Evolutionary conservation across 108 stramenopile species (phyloP), one percentile per base, ranked within the genome.

Genomic region (Cyclotella baltica): DNA sequence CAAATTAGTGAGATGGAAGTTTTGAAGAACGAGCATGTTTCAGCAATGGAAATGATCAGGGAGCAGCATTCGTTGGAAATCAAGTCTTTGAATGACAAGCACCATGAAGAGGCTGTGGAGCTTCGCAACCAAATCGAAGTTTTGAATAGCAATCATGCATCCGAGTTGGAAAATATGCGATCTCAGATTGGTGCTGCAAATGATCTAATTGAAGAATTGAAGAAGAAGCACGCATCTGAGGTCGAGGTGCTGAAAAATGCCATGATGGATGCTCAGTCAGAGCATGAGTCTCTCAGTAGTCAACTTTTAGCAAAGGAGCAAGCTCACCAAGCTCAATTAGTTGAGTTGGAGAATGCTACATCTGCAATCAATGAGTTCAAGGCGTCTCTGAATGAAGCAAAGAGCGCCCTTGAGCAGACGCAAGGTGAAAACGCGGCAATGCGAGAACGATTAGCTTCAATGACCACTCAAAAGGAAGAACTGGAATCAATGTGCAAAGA

Each of bases 101-200:
- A n/a, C n/a, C n/a, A n/a, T n/a, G n/a, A n/a, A n/a, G n/a, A n/a
- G n/a, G n/a, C n/a, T n/a, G n/a, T n/a, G n/a, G n/a, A n/a, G n/a
- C n/a, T n/a, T n/a, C n/a, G n/a, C n/a, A n/a, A n/a, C 27, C 55
- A 57, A 25, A 25, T 57, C 22, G 22, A 27, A 13, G 27, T 28
- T 20, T 27, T 28, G 63, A 40, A 43, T 1, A 64, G 38, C 22
- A 25, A 43, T 4, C 63, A 64, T 43, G 38, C n/a, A 40, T 22
- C 3, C 4, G 38, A 22, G 1, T 5, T 38, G 20, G 63, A 38
- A 25, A 22, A 43, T 8, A 38, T 27, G 0, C 16, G 31, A 38
- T 64, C 33, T 34, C 40, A 64, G 63, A 38, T 59, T 59, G 58
- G 58, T 6, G 58, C 29, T 5, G 27, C 58, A 59, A 31, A 31